phyloP scores from a whole-genome alignment of 2,329 filamentous ascomycete genomes.

The Aspergillus neotritici region DNA sequence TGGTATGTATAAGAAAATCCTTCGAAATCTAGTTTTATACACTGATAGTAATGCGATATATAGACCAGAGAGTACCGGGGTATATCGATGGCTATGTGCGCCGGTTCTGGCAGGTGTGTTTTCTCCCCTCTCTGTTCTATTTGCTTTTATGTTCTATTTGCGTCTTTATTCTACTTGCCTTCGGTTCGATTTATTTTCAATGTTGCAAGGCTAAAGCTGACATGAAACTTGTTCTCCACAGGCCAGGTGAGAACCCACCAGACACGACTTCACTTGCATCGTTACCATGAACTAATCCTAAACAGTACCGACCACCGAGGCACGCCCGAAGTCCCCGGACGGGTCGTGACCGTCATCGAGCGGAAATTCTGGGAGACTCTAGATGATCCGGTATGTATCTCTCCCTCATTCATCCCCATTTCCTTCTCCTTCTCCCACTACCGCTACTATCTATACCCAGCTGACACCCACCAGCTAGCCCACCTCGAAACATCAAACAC shows the following conservation, averaged over 20 bases:
- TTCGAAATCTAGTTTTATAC: background rate
- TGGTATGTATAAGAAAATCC: conserved; percentile 51
- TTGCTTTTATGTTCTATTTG: background rate
- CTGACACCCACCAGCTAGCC: conserved; percentile 24
- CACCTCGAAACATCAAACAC: conserved; percentile 27
- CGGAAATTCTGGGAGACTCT: conserved; percentile 75
- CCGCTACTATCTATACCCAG: background rate
- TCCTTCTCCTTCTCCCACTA: background rate
- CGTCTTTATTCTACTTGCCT: background rate
- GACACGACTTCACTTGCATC: no score
- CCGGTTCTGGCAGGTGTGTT: conserved; percentile 90
- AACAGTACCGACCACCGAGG: conserved; percentile 87
- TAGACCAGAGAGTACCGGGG: conserved; percentile 78
- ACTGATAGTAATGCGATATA: conserved; percentile 2
- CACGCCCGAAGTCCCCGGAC: conserved; percentile 77
- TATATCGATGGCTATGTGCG: conserved; percentile 92
- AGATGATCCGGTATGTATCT: conserved; percentile 52
- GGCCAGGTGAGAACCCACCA: conserved; percentile 25
- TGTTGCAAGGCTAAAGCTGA: background rate
- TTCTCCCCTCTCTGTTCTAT: background rate
- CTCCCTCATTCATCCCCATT: background rate
- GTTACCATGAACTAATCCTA: background rate
- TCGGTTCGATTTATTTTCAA: background rate
- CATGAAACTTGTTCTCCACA: conserved; percentile 4
- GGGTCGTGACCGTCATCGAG: conserved; percentile 89